These are phyloP conservation scores for Hevea brasiliensis DNA, from an alignment of 345 rosid species.

Conservation along the genomic window DNA sequence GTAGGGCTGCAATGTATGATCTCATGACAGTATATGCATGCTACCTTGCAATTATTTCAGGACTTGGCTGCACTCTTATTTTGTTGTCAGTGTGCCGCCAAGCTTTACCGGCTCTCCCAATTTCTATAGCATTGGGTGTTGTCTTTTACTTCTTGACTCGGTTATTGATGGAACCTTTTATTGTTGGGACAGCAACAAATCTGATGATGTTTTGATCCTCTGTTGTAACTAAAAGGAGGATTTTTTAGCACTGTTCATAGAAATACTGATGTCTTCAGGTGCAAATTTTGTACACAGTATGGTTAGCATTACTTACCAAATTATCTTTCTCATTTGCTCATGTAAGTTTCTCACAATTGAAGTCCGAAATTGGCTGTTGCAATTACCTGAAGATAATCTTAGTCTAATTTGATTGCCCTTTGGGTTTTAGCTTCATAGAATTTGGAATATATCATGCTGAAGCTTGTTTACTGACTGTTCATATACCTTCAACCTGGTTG, in stretches of 20 bases:
- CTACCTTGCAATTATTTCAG: conserved; percentile 91
- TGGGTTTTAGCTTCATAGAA: background rate
- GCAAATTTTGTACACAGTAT: background rate
- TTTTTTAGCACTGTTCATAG: background rate
- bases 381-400: background rate
- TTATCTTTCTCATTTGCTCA: background rate
- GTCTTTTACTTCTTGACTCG: conserved; percentile 91
- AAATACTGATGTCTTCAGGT: background rate
- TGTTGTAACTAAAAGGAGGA: background rate
- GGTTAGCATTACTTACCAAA: background rate
- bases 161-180: conserved; percentile 86
- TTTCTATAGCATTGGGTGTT: conserved; percentile 81
- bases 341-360: background rate
- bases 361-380: background rate
- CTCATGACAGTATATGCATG: conserved; percentile 97
- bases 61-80: conserved; percentile 96
- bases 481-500: background rate
- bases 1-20: conserved; percentile 99
- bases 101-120: conserved; percentile 96
- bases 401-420: background rate
- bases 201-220: conserved; percentile 65
- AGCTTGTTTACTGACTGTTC: too few species aligned
- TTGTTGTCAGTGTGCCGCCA: conserved; percentile 72
- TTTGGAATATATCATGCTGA: background rate
- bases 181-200: conserved; percentile 77